These are phyloP conservation scores for Conoideocrella luteorostrata DNA, from an alignment of 2,329 filamentous ascomycete genomes.

Conservation along the genomic window DNA sequence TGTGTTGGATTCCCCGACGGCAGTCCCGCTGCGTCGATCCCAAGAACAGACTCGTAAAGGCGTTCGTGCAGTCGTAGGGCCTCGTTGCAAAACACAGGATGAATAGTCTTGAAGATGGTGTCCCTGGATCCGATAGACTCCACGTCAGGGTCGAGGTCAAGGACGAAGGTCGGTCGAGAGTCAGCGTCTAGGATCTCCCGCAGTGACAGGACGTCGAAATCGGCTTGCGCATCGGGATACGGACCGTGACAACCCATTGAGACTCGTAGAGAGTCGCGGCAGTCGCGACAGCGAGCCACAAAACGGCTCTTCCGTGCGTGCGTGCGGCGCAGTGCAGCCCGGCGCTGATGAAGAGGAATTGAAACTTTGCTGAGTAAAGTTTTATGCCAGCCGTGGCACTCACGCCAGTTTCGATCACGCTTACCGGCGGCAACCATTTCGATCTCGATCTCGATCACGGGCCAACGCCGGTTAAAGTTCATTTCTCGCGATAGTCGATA, in stretches of 20 bases:
- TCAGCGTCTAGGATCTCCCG: constrained; percentile 29
- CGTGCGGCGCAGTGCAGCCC: too few relatives aligned
- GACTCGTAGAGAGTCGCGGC: not conserved
- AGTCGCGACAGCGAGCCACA: not conserved
- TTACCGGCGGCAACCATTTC: too few relatives aligned
- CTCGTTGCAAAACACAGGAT: constrained; percentile 29
- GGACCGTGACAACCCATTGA: not conserved
- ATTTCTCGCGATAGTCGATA: too few relatives aligned
- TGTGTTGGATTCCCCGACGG: not conserved
- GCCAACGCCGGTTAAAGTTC: too few relatives aligned
- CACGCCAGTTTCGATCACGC: too few relatives aligned
- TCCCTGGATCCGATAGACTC: constrained; percentile 9
- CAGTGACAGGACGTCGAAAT: not conserved
- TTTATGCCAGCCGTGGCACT: too few relatives aligned
- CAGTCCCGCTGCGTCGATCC: too few relatives aligned
- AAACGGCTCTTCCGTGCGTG: not conserved
- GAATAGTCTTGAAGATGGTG: constrained; percentile 15
- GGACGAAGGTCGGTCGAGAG: constrained; percentile 30
- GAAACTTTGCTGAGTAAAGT: too few relatives aligned
- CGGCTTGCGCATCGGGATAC: not conserved
- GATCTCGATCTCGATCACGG: too few relatives aligned
- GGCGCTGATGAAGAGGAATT: too few relatives aligned
- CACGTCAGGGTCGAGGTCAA: constrained; percentile 30
- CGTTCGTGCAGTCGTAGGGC: constrained; percentile 27
- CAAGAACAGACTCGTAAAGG: constrained; percentile 10